Conservation (phyloP, 345 rosid species). For the Arabidopsis arenosa region DNA sequence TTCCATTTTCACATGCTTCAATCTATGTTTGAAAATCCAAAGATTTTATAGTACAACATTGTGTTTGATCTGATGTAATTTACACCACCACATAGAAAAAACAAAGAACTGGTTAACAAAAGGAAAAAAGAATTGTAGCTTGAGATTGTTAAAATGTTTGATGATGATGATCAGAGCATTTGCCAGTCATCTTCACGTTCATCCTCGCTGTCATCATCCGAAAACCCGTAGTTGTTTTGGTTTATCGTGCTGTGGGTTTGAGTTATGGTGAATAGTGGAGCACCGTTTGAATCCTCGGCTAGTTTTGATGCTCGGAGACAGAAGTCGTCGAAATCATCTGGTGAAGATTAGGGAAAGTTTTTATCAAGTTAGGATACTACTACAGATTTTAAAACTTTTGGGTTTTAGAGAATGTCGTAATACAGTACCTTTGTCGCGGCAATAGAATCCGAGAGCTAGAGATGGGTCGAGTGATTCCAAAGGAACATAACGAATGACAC, state of each 20-base stretch:
- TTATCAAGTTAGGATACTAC: not conserved
- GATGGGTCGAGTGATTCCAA: conserved; percentile 86
- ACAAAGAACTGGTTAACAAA: not conserved
- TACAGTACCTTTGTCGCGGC: conserved; percentile 67
- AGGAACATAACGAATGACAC: conserved; percentile 64
- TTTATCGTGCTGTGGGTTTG: conserved; percentile 36
- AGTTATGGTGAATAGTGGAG: conserved; percentile 74
- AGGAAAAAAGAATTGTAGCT: conserved; percentile 2
- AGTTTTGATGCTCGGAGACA: conserved; percentile 76
- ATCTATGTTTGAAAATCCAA: conserved; percentile 30
- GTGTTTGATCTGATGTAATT: not conserved
- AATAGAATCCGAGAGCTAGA: conserved; percentile 88
- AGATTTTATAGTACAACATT: conserved; percentile 15
- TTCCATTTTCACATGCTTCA: conserved; percentile 41
- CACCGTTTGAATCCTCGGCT: conserved; percentile 82
- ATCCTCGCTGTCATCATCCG: conserved; percentile 27
- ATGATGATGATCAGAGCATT: conserved; percentile 47
- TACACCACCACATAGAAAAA: not conserved
- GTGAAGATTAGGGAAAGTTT: conserved; percentile 2
- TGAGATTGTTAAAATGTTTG: not conserved
- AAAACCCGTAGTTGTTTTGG: conserved; percentile 29
- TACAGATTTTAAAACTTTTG: not conserved
- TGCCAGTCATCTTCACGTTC: conserved; percentile 72
- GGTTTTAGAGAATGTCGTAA: conserved; percentile 8
- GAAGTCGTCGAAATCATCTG: conserved; percentile 83